Base-by-base conservation (phyloP, 805 yeast genomes). In the Kluyveromyces aestuarii region DNA sequence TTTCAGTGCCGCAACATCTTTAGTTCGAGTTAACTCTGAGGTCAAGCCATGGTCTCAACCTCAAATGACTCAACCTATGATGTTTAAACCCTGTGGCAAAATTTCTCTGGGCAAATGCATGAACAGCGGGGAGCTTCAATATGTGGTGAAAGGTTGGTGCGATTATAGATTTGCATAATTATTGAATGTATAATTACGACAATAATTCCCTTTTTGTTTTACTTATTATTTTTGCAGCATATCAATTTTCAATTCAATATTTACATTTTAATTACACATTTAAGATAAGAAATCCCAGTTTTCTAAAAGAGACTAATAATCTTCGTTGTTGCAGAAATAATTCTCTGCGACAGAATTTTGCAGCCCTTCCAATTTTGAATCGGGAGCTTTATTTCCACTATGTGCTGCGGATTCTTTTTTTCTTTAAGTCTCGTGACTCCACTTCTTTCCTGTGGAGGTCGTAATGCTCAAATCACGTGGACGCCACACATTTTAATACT, bases 131-230 rank as follows among this genome's bases (percentile, higher is more conserved):
- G 61, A 57, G 38, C 40, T 60, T 3, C 69, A 64, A 44, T 64
- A 64, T 52, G 66, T 64, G 37, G 66, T 64, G 3, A 62, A 64
- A 39, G 69, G 69, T 10, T 64, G 68, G 67, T 61, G 64, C 40
- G 68, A 64, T 44, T 47, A 48, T 37, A 49, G 69, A 10, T 63
- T 63, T 46, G 45, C 45, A 43, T 43, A 8, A 30, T 30, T 30
- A 30, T 30, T 30, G 35, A 30, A 30, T 11, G 14, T 11, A 30
- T 11, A 30, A 11, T 30, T 30, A 13, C 14, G 11, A 30, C 35
- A 30, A 13, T 30, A 30, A 30, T 30, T 30, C 35, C 35, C 14
- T 11, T 30, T 30, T 30, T 11, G 11, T 30, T 30, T 30, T 25
- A 13, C 16, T n/a, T 17, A 30, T 38, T 40, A 16, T 36, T 18